Conservation (phyloP, 2,329 filamentous ascomycete genomes). For the Chaetomiaceae sp. region DNA sequence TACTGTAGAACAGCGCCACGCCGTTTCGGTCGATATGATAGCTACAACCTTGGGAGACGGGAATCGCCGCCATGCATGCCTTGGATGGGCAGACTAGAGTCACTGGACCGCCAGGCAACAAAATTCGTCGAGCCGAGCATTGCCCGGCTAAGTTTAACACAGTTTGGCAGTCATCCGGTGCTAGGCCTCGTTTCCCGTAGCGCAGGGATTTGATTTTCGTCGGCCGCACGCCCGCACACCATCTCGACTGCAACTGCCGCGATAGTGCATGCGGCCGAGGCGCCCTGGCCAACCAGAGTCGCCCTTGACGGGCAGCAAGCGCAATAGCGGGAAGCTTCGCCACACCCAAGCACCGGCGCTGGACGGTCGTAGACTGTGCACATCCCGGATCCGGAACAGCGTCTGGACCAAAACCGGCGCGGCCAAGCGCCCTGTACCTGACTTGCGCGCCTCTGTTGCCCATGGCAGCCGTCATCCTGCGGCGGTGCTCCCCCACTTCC, state of each 20-base stretch:
- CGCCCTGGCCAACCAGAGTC: conserved; percentile 21
- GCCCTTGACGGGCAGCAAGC: conserved; percentile 6
- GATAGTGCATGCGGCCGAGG: conserved; percentile 18
- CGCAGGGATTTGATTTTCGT: conserved; percentile 1
- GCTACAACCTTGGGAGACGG: too few species aligned
- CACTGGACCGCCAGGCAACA: conserved; percentile 12
- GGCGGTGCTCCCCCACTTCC: neutral
- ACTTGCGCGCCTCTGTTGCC: conserved; percentile 6
- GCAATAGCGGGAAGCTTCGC: conserved; percentile 19
- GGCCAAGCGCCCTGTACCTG: conserved; percentile 4
- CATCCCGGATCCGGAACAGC: conserved; percentile 15
- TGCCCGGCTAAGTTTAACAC: conserved; percentile 4
- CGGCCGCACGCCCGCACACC: too few species aligned
- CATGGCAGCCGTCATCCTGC: conserved; percentile 9
- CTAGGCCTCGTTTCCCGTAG: neutral
- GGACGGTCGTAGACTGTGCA: neutral
- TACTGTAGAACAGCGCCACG: too few species aligned
- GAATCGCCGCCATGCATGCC: too few species aligned
- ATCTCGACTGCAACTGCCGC: conserved; percentile 22
- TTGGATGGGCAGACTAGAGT: too few species aligned
- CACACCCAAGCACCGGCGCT: conserved; percentile 10
- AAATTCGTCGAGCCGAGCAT: conserved; percentile 2
- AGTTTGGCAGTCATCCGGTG: neutral
- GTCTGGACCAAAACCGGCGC: neutral
- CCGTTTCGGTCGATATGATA: too few species aligned